A percentile compares a stretch with the other conserved stretches of the same genome.
Conservation (phyloP, 768 basidiomycete genomes). For the Mrakia gelida region DNA sequence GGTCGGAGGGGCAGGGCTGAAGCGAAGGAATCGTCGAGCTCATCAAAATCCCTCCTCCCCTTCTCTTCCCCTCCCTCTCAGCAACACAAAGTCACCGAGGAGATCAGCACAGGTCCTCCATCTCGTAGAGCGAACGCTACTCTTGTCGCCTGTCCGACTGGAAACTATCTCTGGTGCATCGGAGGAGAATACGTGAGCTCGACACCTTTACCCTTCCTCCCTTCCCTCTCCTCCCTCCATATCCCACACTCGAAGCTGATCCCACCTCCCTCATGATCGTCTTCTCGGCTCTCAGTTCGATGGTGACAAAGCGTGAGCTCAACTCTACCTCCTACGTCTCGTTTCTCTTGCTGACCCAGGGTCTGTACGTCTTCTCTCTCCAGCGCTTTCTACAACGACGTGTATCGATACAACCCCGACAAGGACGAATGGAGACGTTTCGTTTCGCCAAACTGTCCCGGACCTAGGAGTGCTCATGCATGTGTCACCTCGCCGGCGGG, state of each 20-base stretch:
- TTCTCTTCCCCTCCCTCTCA: slow-evolving; percentile 6
- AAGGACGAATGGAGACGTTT: slow-evolving; percentile 54
- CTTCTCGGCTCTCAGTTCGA: slow-evolving; percentile 84
- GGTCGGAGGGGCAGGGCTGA: not conserved
- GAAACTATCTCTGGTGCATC: slow-evolving; percentile 65
- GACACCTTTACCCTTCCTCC: not conserved
- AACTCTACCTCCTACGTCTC: not conserved
- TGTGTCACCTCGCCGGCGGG: slow-evolving; percentile 65
- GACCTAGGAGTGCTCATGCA: slow-evolving; percentile 82
- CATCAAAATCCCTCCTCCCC: slow-evolving; percentile 6
- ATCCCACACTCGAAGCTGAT: not conserved
- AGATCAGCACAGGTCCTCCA: slow-evolving; percentile 75
- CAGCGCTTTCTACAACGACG: slow-evolving; percentile 55
- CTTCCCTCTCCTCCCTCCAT: not conserved
- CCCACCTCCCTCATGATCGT: slow-evolving; percentile 9
- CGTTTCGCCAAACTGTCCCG: slow-evolving; percentile 75
- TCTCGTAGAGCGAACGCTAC: slow-evolving; percentile 78
- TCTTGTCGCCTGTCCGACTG: slow-evolving; percentile 70
- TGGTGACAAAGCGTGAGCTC: slow-evolving; percentile 66
- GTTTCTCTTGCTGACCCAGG: not conserved
- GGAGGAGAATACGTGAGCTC: slow-evolving; percentile 31
- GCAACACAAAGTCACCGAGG: slow-evolving; percentile 72
- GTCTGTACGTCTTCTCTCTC: not conserved
- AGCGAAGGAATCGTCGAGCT: not conserved
- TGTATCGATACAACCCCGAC: slow-evolving; percentile 78